A percentile compares a stretch with the other conserved stretches of the same genome.
Evolutionary conservation across 2,329 filamentous ascomycete species (phyloP).

Genomic region (Beauveria asiatica): DNA sequence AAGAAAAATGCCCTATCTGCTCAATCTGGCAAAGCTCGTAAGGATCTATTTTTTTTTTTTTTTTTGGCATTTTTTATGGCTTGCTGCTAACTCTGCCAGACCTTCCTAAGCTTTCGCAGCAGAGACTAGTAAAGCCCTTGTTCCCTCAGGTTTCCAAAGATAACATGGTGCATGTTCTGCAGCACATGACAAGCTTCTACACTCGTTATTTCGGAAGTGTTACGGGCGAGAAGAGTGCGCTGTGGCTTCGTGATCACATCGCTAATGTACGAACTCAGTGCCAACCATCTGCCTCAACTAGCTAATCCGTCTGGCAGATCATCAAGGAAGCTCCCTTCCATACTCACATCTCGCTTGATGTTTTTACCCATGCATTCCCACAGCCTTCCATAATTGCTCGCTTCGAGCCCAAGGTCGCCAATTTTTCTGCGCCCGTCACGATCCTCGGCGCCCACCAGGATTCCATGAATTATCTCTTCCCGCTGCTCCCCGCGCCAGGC

Average conservation of each 20-base stretch:
- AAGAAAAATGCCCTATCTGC: slow-evolving; percentile 15
- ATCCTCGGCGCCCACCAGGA: slow-evolving; percentile 67
- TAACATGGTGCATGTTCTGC: slow-evolving; percentile 56
- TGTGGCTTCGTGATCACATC: slow-evolving; percentile 28
- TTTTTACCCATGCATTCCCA: slow-evolving; percentile 59
- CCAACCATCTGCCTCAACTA: background rate
- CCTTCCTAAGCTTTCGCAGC: slow-evolving; percentile 33
- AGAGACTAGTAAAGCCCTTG: slow-evolving; percentile 47
- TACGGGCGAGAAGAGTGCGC: slow-evolving; percentile 24
- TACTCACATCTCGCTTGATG: slow-evolving; percentile 31
- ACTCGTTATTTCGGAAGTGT: slow-evolving; percentile 45
- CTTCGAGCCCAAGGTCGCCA: slow-evolving; percentile 37
- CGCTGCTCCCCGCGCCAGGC: slow-evolving; percentile 59
- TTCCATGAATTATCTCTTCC: slow-evolving; percentile 64
- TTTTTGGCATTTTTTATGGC: background rate
- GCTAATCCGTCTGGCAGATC: slow-evolving; percentile 15
- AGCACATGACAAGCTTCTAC: slow-evolving; percentile 52
- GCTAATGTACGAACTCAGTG: slow-evolving; percentile 17
- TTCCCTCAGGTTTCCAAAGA: slow-evolving; percentile 50
- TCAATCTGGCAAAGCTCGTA: slow-evolving; percentile 23
- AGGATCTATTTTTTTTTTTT: slow-evolving; percentile 8
- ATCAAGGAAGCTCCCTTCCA: slow-evolving; percentile 26
- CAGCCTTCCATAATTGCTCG: slow-evolving; percentile 66
- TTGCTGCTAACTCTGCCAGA: slow-evolving; percentile 15
- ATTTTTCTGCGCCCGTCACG: slow-evolving; percentile 23